Evolutionary conservation across 768 basidiomycete species (phyloP).

Genomic region (Lentinula guzmanii): DNA sequence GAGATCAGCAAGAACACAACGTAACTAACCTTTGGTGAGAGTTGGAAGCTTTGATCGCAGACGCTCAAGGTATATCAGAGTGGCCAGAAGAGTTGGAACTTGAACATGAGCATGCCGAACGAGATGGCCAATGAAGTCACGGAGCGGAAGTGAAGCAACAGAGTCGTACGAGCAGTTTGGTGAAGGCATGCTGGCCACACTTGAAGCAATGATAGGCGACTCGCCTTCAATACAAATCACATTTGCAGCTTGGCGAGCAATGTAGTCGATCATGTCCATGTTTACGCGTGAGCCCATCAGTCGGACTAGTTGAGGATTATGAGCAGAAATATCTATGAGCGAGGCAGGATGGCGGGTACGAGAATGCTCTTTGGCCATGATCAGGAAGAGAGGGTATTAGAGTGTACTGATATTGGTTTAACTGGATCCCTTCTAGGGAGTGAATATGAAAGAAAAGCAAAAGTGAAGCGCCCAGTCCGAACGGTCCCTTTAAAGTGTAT

Average conservation of each 20-base stretch:
- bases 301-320: constrained; percentile 76
- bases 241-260: constrained; percentile 71
- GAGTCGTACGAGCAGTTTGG: constrained; percentile 54
- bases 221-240: constrained; percentile 71
- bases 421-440: constrained; percentile 11
- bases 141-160: constrained; percentile 53
- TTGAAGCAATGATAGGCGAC: constrained; percentile 22
- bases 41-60: constrained; percentile 73
- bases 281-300: constrained; percentile 77
- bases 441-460: neutral
- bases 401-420: constrained; percentile 3
- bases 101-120: constrained; percentile 83
- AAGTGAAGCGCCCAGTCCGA: neutral
- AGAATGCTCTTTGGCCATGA: constrained; percentile 2
- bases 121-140: constrained; percentile 80
- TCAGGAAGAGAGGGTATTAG: constrained; percentile 6
- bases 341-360: constrained; percentile 63
- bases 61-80: constrained; percentile 88
- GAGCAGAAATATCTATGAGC: constrained; percentile 66
- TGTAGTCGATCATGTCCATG: constrained; percentile 78
- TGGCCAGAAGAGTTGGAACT: constrained; percentile 84
- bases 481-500: neutral
- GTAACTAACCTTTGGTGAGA: constrained; percentile 72
- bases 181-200: constrained; percentile 41
- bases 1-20: neutral